Evolutionary conservation across 148 eudicot genomes (phyloP).

Genomic region (Fagopyrum homotropicum): DNA sequence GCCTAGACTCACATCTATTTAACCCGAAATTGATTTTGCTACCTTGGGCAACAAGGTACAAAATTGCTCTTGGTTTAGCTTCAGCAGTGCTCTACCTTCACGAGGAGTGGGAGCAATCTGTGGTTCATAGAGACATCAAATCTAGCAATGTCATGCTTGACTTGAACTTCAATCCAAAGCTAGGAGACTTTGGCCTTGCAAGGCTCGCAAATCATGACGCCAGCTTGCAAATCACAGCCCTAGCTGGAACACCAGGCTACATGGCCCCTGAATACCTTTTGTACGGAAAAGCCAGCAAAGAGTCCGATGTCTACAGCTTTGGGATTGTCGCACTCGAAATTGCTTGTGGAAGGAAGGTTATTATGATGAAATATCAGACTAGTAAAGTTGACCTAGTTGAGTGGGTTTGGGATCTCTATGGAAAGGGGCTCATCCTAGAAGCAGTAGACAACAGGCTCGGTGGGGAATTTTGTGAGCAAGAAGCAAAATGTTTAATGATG

Average conservation of each 20-base stretch:
- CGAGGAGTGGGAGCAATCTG: conserved; percentile 16
- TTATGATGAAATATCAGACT: background rate
- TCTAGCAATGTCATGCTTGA: conserved; percentile 23
- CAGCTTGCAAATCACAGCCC: background rate
- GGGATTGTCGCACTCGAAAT: conserved; percentile 12
- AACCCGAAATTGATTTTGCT: background rate
- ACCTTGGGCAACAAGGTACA: conserved; percentile 27
- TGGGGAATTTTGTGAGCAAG: background rate
- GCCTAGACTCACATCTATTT: conserved; percentile 32
- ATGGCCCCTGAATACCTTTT: conserved; percentile 8
- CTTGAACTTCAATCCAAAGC: conserved; percentile 16
- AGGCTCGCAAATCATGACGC: conserved; percentile 11
- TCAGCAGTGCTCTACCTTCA: conserved; percentile 14
- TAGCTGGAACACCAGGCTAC: conserved; percentile 13
- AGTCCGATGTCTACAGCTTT: conserved; percentile 11
- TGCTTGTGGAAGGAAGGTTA: background rate
- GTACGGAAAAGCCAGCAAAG: conserved; percentile 2
- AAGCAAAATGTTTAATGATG: background rate
- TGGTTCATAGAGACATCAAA: conserved; percentile 21
- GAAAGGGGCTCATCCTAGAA: background rate
- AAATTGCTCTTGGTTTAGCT: conserved; percentile 35
- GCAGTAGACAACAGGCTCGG: conserved; percentile 4
- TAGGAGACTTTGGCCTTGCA: conserved; percentile 22
- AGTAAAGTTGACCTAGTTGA: background rate
- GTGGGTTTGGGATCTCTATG: conserved; percentile 15